Base-by-base conservation (phyloP, 352 stramenopile genomes). In the Halophytophthora polymorphica region DNA sequence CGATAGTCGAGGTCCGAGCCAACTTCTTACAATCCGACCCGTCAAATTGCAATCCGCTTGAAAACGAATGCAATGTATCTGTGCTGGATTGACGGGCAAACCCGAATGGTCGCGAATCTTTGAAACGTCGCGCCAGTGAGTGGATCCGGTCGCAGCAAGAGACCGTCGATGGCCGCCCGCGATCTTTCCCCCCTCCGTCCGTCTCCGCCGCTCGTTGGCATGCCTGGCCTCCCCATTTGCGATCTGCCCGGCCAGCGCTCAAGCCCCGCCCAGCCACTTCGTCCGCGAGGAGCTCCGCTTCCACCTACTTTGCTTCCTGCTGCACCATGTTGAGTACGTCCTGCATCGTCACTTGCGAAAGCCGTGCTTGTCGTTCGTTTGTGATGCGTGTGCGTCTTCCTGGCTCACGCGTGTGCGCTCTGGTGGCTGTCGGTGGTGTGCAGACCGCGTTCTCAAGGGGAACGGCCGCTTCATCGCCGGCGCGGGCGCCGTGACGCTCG, bases 401-500 rank as follows among this genome's bases (percentile, higher is more conserved):
- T 36, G 31, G 8, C 25, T 31, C 25, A 31, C 25, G 25, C 25
- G 25, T 10, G 25, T 31, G 8, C 25, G 25, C 4, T 8, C 8
- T 54, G 22, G 15, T 39, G 33, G 22, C 17, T 45, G 0, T 47
- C 15, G 19, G 40, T 11, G 19, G 36, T 38, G 43, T 54, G n/a
- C 49, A 86, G 74, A 45, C 48, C 70, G 69, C 50, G 64, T 82
- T 39, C 57, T 86, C 42, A 77, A 74, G 51, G 56, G 74, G 40
- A 88, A 88, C 62, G 66, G 63, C 47, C 53, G 69, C 31, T 68
- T 79, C 39, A 72, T 86, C 36, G 77, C 70, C 17, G 77, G 72
- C 18, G 72, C 73, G 49, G 53, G 77, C 19, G 77, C 71, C 17
- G 57, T 84, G 43, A 79, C 74, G 49, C 73, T 86, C 11, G 77